These are phyloP conservation scores for Candida krabiensis DNA, from an alignment of 805 yeast species.

Conservation along the genomic window DNA sequence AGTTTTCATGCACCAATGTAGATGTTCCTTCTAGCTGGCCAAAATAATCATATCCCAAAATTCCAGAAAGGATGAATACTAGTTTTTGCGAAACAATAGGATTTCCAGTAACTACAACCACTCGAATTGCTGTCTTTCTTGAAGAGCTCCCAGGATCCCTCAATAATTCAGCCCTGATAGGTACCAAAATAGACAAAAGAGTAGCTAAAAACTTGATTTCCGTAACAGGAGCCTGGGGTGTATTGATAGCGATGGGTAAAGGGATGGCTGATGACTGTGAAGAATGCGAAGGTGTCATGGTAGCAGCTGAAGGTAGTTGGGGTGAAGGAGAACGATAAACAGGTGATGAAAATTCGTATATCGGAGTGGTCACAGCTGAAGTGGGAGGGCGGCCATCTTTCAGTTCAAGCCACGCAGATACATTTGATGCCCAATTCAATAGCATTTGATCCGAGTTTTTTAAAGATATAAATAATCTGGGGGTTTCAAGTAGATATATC, in stretches of 20 bases:
- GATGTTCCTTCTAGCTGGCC: slow-evolving; percentile 2
- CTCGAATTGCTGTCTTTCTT: slow-evolving; percentile 36
- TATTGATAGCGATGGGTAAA: neutral
- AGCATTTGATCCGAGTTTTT: slow-evolving; percentile 40
- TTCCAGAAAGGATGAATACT: slow-evolving; percentile 50
- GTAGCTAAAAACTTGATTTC: slow-evolving; percentile 45
- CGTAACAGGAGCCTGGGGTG: slow-evolving; percentile 2
- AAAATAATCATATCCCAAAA: slow-evolving; percentile 39
- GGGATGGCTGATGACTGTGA: slow-evolving; percentile 2
- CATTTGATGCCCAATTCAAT: slow-evolving; percentile 52
- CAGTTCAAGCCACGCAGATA: slow-evolving; percentile 54
- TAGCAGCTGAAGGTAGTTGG: slow-evolving; percentile 2
- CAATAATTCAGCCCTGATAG: slow-evolving; percentile 36
- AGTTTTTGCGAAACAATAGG: slow-evolving; percentile 57
- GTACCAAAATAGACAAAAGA: slow-evolving; percentile 45
- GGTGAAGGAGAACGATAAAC: slow-evolving; percentile 10
- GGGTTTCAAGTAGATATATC: slow-evolving; percentile 42
- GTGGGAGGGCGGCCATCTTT: slow-evolving; percentile 41
- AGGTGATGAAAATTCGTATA: slow-evolving; percentile 7
- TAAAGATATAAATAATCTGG: slow-evolving; percentile 45
- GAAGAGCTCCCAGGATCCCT: slow-evolving; percentile 32
- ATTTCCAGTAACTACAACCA: slow-evolving; percentile 55
- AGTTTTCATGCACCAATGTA: no score
- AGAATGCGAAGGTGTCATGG: slow-evolving; percentile 2
- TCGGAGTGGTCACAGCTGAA: slow-evolving; percentile 3